A percentile compares a stretch with the other conserved stretches of the same genome.
These are phyloP conservation scores for Gaertneriomyces semiglobifer DNA, from an alignment of 192 early-diverging fungal species.

Conservation along the genomic window DNA sequence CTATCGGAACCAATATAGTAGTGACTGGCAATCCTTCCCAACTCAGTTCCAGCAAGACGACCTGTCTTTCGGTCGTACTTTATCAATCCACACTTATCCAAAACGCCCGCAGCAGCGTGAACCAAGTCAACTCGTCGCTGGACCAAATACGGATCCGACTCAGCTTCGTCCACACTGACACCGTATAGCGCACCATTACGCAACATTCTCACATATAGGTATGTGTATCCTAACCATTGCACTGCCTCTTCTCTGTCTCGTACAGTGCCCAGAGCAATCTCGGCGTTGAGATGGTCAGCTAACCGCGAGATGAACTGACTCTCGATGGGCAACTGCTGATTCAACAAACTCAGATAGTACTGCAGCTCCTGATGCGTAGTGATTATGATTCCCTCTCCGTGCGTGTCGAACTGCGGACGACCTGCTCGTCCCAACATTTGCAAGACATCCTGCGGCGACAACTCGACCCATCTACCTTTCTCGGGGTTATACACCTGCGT, in stretches of 20 bases:
- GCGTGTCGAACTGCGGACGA: conserved; percentile 93
- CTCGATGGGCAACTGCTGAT: conserved; percentile 97
- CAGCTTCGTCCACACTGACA: conserved; percentile 62
- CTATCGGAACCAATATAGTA: conserved; percentile 92
- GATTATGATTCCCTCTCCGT: conserved; percentile 95
- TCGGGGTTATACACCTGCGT: conserved; percentile 97
- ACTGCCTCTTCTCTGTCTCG: conserved; percentile 91
- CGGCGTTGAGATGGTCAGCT: conserved; percentile 92
- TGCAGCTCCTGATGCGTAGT: conserved; percentile 89
- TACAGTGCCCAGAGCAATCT: conserved; percentile 90
- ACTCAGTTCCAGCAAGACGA: conserved; percentile 80
- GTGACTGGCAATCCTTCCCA: conserved; percentile 94
- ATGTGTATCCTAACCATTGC: conserved; percentile 93
- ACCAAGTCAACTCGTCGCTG: conserved; percentile 87
- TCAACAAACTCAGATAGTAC: conserved; percentile 92
- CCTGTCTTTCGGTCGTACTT: conserved; percentile 95
- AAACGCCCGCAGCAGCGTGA: conserved; percentile 76
- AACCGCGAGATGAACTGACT: conserved; percentile 85
- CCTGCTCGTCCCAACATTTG: conserved; percentile 98
- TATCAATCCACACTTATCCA: conserved; percentile 90
- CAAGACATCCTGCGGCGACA: conserved; percentile 93
- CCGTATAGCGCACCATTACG: conserved; percentile 85
- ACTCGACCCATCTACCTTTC: conserved; percentile 91
- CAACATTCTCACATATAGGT: conserved; percentile 95
- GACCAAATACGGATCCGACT: conserved; percentile 74